Base-by-base conservation (phyloP, 352 stramenopile species). In the Halophytophthora polymorphica region DNA sequence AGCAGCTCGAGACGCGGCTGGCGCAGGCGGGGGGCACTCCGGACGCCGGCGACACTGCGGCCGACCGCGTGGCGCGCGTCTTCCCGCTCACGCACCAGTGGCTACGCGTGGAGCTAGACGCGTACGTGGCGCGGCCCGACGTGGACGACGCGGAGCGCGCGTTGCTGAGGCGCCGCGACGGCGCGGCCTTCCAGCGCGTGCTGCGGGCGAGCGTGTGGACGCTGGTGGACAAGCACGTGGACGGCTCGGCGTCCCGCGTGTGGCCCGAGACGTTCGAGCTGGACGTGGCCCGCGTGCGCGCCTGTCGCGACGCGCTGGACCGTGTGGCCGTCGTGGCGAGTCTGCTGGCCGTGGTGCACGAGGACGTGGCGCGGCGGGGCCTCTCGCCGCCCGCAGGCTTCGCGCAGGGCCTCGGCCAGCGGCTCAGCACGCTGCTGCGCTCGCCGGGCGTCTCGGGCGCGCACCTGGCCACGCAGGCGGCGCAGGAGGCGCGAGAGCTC, bases 241-340 rank as follows among this genome's bases (percentile, higher is more conserved):
- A 80, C 36, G 77, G 66, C 11, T 50, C 18, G 23, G 42, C 46
- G 0, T 50, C 54, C 2, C 61, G 62, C n/a, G 37, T 66, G 3
- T 90, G 78, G 79, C 81, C 81, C 0, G 81, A 92, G 45, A 76
- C 77, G 11, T 89, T 90, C 50, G 52, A 64, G 17, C 46, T 88
- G 21, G 81, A 92, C 45, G 46, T 73, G 2, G 68, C 71, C 21
- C 78, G 74, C 25, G 50, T 91, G 23, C 73, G 76, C n/a, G 47
- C 56, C 14, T 75, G 67, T 17, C 73, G 81, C 15, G 71, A 91
- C 45, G 49, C 60, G 7, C 51, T 89, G 18, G 81, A 91, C 47
- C 66, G 73, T 3, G 67, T 88, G 31, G 56, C 70, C 19, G 38
- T 91, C 18, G 63, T 89, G 23, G 73, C 69, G 7, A 84, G 66